Conservation (phyloP, 345 rosid genomes). For the Laguncularia racemosa region DNA sequence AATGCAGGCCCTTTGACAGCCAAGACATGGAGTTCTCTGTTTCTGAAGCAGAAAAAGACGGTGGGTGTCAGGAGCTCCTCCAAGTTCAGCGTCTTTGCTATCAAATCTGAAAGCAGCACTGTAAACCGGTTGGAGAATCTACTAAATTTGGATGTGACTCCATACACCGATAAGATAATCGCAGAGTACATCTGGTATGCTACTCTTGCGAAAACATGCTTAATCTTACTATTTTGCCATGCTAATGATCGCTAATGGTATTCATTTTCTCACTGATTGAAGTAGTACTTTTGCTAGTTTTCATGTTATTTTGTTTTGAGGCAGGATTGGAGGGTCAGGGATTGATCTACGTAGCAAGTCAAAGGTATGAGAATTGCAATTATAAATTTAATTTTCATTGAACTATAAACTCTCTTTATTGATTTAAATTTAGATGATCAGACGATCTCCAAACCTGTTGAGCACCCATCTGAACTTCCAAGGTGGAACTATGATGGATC, state of each 20-base stretch:
- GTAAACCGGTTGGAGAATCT: constrained; percentile 69
- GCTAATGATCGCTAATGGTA: not conserved
- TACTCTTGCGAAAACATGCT: not conserved
- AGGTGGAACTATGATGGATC: constrained; percentile 99
- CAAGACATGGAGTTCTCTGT: constrained; percentile 59
- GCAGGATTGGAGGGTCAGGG: constrained; percentile 94
- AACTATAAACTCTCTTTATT: constrained; percentile 2
- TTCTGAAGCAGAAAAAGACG: constrained; percentile 66
- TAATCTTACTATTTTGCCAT: not conserved
- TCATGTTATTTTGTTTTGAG: constrained; percentile 7
- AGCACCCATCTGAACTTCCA: constrained; percentile 93
- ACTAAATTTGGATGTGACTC: constrained; percentile 76
- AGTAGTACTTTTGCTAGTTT: not conserved
- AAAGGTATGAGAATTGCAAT: constrained; percentile 41
- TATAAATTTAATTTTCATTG: constrained; percentile 7
- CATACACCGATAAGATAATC: constrained; percentile 74
- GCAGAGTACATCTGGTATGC: constrained; percentile 95
- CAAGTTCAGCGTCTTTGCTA: constrained; percentile 53
- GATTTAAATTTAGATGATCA: constrained; percentile 12
- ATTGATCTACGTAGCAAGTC: constrained; percentile 92
- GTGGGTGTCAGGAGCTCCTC: constrained; percentile 29
- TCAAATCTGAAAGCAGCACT: constrained; percentile 59
- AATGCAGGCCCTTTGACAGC: constrained; percentile 32
- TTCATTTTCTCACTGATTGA: not conserved
- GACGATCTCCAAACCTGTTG: constrained; percentile 82